These are phyloP conservation scores for Neoscytalidium dimidiatum DNA, from an alignment of 2,329 filamentous ascomycete species.

Conservation along the genomic window DNA sequence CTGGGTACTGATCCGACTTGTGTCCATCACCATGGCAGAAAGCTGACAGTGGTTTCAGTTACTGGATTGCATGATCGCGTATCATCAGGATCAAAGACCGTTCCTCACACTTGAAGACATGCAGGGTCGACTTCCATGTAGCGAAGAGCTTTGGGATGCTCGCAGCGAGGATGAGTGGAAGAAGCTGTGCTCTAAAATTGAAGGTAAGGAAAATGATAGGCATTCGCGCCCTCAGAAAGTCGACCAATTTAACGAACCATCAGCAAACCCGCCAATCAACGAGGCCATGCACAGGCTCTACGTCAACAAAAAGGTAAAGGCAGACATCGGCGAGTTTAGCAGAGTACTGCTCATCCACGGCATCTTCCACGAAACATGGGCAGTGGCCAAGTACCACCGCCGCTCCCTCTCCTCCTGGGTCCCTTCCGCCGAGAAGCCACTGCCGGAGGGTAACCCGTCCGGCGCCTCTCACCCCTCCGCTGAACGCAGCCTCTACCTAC, in stretches of 20 bases:
- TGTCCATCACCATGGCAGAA: no score
- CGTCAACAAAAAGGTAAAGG: slow-evolving; percentile 49
- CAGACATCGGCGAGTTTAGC: slow-evolving; percentile 50
- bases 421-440: slow-evolving; percentile 25
- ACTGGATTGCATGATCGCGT: not conserved
- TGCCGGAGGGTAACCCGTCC: slow-evolving; percentile 25
- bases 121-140: slow-evolving; percentile 4
- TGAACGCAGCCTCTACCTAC: slow-evolving; percentile 44
- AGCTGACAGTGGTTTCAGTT: not conserved
- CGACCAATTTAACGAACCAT: not conserved
- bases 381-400: slow-evolving; percentile 50
- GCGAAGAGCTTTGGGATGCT: slow-evolving; percentile 30
- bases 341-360: slow-evolving; percentile 54
- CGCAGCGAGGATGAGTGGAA: slow-evolving; percentile 26
- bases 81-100: slow-evolving; percentile 17
- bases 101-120: slow-evolving; percentile 7
- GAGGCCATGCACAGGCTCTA: slow-evolving; percentile 50
- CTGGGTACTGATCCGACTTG: not conserved
- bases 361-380: slow-evolving; percentile 52
- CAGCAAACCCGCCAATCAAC: slow-evolving; percentile 36
- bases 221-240: not conserved
- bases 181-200: not conserved
- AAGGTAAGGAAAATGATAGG: not conserved
- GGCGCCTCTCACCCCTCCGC: slow-evolving; percentile 1
- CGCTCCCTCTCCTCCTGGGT: slow-evolving; percentile 45